Conservation (phyloP, 176 grass and related monocot species). For the Lolium perenne region DNA sequence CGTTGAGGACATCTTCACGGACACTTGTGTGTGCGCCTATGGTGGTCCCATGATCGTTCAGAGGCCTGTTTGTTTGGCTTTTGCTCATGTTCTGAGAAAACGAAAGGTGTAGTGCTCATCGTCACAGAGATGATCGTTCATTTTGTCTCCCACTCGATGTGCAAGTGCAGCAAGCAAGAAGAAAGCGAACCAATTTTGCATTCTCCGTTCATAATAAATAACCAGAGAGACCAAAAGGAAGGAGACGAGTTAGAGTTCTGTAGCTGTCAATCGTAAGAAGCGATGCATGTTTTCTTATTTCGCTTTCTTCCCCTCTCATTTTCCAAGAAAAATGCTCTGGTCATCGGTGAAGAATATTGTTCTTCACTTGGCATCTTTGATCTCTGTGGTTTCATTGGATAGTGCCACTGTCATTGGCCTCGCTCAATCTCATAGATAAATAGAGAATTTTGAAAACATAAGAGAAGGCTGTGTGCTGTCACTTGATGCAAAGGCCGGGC, state of each 20-base stretch:
- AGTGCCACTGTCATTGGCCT: not conserved
- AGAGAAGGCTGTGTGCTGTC: not conserved
- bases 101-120: not conserved
- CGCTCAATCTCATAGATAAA: not conserved
- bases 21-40: not conserved
- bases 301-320: not conserved
- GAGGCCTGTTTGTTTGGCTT: not conserved
- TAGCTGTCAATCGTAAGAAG: not conserved
- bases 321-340: conserved; percentile 1
- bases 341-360: not conserved
- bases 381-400: conserved; percentile 5
- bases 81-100: not conserved
- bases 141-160: not conserved
- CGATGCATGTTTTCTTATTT: not conserved
- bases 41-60: not conserved
- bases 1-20: not conserved
- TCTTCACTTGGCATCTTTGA: no score
- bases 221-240: not conserved
- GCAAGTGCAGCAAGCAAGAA: not conserved
- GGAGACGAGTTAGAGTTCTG: not conserved
- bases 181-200: not conserved
- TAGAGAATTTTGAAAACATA: not conserved
- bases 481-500: no score
- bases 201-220: not conserved
- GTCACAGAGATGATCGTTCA: not conserved